Evolutionary conservation across 306 rosid genomes (phyloP).

Genomic region (Dalbergia cultrata): DNA sequence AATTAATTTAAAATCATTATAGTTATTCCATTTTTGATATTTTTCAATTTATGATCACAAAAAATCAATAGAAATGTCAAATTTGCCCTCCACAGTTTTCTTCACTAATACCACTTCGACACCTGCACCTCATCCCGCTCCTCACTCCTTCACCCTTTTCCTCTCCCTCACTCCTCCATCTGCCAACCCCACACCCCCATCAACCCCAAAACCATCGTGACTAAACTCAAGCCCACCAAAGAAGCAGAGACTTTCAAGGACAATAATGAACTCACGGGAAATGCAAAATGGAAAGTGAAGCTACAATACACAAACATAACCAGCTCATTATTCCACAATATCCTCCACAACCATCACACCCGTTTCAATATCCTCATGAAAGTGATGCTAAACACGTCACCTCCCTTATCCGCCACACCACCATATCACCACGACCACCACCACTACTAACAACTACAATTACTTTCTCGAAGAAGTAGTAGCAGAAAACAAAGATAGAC

Average conservation of each 20-base stretch:
- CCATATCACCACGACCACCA: neutral
- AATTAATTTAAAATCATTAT: too few relatives aligned
- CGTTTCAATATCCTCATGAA: constrained; percentile 61
- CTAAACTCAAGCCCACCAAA: constrained; percentile 21
- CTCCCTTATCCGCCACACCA: constrained; percentile 46
- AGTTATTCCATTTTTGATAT: too few relatives aligned
- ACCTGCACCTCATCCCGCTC: too few relatives aligned
- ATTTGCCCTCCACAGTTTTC: too few relatives aligned
- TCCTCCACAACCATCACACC: neutral
- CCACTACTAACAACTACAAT: neutral
- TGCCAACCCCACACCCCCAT: too few relatives aligned
- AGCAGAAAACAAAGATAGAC: constrained; percentile 50
- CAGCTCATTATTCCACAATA: neutral
- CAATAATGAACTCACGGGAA: neutral
- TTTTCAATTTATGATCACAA: too few relatives aligned
- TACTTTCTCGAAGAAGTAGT: neutral
- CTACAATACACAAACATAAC: constrained; percentile 72
- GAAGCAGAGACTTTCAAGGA: neutral
- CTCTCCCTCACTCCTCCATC: too few relatives aligned
- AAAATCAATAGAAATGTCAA: too few relatives aligned
- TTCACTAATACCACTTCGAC: too few relatives aligned
- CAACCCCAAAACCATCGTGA: neutral
- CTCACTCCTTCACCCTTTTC: too few relatives aligned
- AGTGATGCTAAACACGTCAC: constrained; percentile 66
- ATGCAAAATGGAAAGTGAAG: constrained; percentile 55